phyloP scores from a whole-genome alignment of 1,139 yeast species.

The Geotrichum restrictum region DNA sequence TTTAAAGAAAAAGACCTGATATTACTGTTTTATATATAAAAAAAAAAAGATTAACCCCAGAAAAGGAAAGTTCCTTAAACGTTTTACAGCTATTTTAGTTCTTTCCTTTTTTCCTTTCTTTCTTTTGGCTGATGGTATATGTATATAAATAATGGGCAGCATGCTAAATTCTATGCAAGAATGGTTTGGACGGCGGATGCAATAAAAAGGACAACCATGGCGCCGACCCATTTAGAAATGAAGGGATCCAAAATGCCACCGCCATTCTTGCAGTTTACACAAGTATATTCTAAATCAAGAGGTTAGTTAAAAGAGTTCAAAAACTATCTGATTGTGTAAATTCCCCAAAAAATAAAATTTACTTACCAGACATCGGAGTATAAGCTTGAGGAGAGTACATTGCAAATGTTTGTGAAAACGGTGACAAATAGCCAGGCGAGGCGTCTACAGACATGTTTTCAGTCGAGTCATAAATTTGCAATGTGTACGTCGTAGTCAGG shows the following conservation, averaged over 20 bases:
- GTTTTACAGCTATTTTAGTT: neutral
- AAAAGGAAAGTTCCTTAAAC: too few relatives aligned
- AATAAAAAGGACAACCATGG: constrained; percentile 22
- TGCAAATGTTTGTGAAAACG: constrained; percentile 36
- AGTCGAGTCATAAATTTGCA: constrained; percentile 38
- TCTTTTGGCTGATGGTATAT: neutral
- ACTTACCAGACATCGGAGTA: constrained; percentile 33
- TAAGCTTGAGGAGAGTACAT: constrained; percentile 40
- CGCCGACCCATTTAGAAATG: constrained; percentile 25
- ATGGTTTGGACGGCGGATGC: constrained; percentile 22
- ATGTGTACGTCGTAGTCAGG: constrained; percentile 39
- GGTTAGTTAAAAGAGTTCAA: too few relatives aligned
- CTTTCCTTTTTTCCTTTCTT: neutral
- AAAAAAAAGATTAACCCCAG: neutral
- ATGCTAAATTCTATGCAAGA: constrained; percentile 8
- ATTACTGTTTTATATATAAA: neutral
- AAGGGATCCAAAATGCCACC: constrained; percentile 23
- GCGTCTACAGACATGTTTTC: constrained; percentile 32
- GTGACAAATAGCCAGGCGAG: constrained; percentile 38
- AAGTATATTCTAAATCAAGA: constrained; percentile 23
- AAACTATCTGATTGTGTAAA: neutral
- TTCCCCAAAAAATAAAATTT: neutral
- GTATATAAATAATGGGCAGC: too few relatives aligned
- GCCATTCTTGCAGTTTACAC: constrained; percentile 24
- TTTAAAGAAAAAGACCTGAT: constrained; percentile 46